Evolutionary conservation across 192 early-diverging fungal species (phyloP).

Genomic region (Haplosporangium gracile): DNA sequence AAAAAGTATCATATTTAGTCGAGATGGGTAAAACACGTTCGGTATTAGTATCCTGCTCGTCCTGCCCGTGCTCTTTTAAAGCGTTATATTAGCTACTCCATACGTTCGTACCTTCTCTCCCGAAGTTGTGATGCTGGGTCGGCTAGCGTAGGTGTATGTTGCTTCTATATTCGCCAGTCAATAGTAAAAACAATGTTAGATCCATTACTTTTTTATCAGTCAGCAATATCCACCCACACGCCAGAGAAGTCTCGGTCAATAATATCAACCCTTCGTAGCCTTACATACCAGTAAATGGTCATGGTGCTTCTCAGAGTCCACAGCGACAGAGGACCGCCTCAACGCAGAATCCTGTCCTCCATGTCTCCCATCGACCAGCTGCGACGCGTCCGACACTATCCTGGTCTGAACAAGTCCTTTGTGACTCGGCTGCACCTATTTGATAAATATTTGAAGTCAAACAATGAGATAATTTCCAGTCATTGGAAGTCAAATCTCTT

Average conservation of each 20-base stretch:
- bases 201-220: too few relatives aligned
- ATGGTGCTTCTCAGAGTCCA: neutral
- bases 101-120: neutral
- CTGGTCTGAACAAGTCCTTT: conserved; percentile 20
- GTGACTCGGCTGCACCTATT: neutral
- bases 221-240: neutral
- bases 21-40: too few relatives aligned
- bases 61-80: too few relatives aligned
- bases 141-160: neutral
- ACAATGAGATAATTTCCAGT: neutral
- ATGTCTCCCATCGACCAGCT: neutral
- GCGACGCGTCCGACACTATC: conserved; percentile 3
- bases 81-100: neutral
- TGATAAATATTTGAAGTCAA: neutral
- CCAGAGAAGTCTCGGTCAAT: neutral
- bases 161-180: neutral
- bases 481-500: neutral
- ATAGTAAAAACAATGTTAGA: neutral
- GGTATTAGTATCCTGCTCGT: neutral
- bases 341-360: neutral
- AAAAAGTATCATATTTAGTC: neutral
- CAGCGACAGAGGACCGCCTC: neutral
- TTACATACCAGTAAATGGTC: neutral
- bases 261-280: neutral
- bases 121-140: neutral